phyloP scores from a whole-genome alignment of 2,329 filamentous ascomycete species.

The Fusarium sterilihyphosum region DNA sequence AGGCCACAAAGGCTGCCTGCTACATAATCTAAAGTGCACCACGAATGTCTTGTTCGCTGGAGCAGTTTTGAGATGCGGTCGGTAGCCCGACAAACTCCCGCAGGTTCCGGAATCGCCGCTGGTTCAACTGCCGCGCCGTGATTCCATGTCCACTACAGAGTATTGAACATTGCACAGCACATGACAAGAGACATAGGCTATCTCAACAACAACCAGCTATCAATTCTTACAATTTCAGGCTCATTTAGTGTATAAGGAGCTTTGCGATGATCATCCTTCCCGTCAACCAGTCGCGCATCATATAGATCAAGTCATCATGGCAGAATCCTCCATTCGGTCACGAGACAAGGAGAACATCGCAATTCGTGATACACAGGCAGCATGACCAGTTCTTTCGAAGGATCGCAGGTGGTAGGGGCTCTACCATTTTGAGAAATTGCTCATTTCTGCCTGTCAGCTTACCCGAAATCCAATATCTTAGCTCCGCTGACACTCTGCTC shows the following conservation, averaged over 20 bases:
- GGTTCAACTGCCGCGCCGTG: neutral
- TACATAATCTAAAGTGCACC: rapidly evolving
- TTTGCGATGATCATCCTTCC: neutral
- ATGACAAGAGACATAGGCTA: too few relatives aligned
- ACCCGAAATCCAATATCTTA: neutral
- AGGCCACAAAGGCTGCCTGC: neutral
- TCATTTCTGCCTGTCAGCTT: neutral
- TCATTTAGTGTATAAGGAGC: rapidly evolving
- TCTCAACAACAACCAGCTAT: too few relatives aligned
- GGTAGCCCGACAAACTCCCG: neutral
- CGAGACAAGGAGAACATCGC: too few relatives aligned
- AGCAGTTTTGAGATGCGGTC: neutral
- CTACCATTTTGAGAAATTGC: too few relatives aligned
- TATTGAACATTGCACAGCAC: too few relatives aligned
- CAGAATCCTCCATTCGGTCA: neutral
- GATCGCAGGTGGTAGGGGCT: too few relatives aligned
- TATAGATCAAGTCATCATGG: neutral
- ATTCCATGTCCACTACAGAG: neutral
- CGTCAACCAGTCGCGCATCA: rapidly evolving
- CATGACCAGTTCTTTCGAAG: neutral
- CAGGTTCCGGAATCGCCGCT: neutral
- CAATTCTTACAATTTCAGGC: too few relatives aligned
- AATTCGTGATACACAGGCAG: neutral
- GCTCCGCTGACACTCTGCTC: neutral
- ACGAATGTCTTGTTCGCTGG: rapidly evolving